Base-by-base conservation (phyloP, 495 filamentous ascomycete species). In the Sordaria brevicollis region DNA sequence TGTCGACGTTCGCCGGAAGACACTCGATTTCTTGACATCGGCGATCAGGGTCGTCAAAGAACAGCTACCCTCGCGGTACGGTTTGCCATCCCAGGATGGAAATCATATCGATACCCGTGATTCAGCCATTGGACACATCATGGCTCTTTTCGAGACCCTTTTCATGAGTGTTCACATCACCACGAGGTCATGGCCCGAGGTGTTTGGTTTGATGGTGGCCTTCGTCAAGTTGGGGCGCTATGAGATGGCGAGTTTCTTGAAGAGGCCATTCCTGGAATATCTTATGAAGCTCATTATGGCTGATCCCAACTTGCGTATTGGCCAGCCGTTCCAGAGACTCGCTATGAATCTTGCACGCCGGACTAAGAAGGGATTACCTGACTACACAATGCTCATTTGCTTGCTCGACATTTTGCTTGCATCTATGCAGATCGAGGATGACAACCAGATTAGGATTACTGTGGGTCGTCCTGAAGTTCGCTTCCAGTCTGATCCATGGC, bases 141-240 rank as follows among this genome's bases (percentile, higher is more conserved):
- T 79, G 8, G 76, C 77, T 41, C 75, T 86, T 6, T 82, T 93
- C 67, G 81, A 85, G 35, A 74, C 79, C 33, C 76, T 95, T 68
- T 86, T 90, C 70, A 77, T 77, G 4, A 78, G 78, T 43, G 84
- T 85, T 35, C 88, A 92, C 69, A 76, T 79, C 3, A 81, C 84
- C 31, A 76, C 86, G 25, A 87, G 90, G 35, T 84, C 88, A 9
- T 96, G 93, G 93, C 86, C 88, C 43, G 93, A 96, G 74, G 93
- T 91, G 57, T 95, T 95, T 73, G 88, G 87, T 33, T 83, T 92
- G 36, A 81, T 94, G 71, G 73, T 84, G 34, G 79, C 83, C 17
- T 87, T 94, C 71, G 86, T 86, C 29, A 82, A 79, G 35, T 75
- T 89, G 65, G 89, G 90, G 1, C 74, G 78, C 6, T 72, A 81